Percentiles rank a stretch among this genome's conserved stretches.
These are phyloP conservation scores for Styphnolobium japonicum DNA, from an alignment of 306 rosid species.

Conservation along the genomic window DNA sequence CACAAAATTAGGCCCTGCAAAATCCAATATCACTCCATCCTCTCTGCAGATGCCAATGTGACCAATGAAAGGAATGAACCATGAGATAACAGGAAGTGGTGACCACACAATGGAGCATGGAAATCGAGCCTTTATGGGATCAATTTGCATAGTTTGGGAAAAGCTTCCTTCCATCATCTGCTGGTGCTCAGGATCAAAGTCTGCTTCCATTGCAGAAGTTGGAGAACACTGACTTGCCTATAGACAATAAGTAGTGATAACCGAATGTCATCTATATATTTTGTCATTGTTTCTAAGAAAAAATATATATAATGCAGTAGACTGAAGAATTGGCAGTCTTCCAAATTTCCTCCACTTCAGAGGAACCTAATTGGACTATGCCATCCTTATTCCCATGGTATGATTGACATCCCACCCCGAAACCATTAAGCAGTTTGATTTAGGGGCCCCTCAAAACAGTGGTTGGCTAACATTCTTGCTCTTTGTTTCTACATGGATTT, in stretches of 20 bases:
- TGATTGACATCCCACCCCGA: no score
- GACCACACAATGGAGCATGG: constrained; percentile 97
- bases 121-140: constrained; percentile 73
- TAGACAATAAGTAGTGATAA: background rate
- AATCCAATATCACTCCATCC: constrained; percentile 95
- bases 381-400: no score
- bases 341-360: no score
- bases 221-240: constrained; percentile 24
- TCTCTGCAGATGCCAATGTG: constrained; percentile 96
- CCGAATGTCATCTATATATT: background rate
- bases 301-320: no score
- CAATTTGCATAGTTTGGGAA: constrained; percentile 56
- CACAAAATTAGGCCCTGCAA: constrained; percentile 93
- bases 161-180: constrained; percentile 46
- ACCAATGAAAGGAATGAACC: constrained; percentile 92
- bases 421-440: no score
- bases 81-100: constrained; percentile 90
- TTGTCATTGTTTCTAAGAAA: no score
- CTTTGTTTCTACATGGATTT: no score
- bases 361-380: no score
- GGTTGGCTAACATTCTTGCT: no score
- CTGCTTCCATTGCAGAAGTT: constrained; percentile 55
- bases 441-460: no score
- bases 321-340: no score
- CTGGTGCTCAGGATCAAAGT: constrained; percentile 47